phyloP scores from a whole-genome alignment of 73 alveolate genomes.

The Tetrahymena borealis region DNA sequence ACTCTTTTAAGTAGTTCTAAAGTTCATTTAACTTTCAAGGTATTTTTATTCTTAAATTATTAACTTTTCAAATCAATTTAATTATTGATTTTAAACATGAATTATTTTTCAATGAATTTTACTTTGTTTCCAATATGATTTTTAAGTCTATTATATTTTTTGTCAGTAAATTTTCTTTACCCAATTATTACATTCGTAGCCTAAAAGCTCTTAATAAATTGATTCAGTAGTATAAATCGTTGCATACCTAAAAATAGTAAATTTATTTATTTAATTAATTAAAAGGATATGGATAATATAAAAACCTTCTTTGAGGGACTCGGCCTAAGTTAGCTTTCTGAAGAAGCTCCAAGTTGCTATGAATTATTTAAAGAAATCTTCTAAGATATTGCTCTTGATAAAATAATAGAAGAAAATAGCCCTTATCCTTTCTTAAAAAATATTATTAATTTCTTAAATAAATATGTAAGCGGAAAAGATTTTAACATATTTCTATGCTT shows the following conservation, averaged over 20 bases:
- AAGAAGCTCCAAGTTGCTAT: not conserved
- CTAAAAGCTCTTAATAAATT: no score
- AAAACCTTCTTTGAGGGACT: not conserved
- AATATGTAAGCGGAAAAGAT: not conserved
- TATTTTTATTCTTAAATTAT: not conserved
- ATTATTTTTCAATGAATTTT: no score
- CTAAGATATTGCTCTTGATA: not conserved
- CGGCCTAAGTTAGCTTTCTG: not conserved
- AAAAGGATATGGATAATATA: not conserved
- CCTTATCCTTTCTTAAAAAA: not conserved
- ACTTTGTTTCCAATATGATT: no score
- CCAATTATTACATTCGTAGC: no score
- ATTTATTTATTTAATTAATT: no score
- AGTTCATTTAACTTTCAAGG: not conserved
- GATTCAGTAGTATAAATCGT: no score
- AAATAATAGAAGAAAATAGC: not conserved
- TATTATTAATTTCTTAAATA: not conserved
- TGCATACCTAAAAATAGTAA: no score
- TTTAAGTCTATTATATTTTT: no score
- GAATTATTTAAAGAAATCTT: not conserved
- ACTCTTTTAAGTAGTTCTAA: not conserved
- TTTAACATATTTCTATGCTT: not conserved
- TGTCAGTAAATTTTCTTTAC: no score
- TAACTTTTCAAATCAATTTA: not conserved
- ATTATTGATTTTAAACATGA: not conserved